Evolutionary conservation across 2,329 filamentous ascomycete genomes (phyloP).

Genomic region (Lecanicillium sp.): DNA sequence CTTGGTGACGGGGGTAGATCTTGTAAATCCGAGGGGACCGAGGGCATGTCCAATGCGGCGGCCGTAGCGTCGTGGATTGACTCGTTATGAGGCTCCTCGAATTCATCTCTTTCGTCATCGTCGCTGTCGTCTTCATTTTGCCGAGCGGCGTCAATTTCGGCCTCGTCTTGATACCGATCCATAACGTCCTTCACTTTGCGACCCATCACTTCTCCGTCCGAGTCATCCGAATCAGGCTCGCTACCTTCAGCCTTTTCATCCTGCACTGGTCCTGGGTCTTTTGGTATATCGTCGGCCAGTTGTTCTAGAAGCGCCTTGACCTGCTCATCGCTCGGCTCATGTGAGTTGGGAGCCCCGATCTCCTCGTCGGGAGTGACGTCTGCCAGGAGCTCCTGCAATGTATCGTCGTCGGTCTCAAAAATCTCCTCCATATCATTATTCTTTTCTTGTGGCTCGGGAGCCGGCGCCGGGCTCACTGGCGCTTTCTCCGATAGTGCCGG

Average conservation of each 20-base stretch:
- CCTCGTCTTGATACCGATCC: conserved; percentile 40
- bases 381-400: conserved; percentile 45
- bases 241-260: conserved; percentile 13
- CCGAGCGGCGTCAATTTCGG: conserved; percentile 28
- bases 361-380: conserved; percentile 33
- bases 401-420: conserved; percentile 45
- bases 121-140: conserved; percentile 1
- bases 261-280: conserved; percentile 17
- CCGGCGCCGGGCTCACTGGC: background rate
- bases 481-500: background rate
- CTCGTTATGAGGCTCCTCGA: conserved; percentile 15
- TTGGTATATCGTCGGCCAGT: conserved; percentile 28
- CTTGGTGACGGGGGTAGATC: conserved; percentile 26
- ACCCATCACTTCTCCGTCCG: conserved; percentile 45
- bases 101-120: conserved; percentile 6
- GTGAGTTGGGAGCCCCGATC: conserved; percentile 13
- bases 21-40: conserved; percentile 39
- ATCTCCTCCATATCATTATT: conserved; percentile 28
- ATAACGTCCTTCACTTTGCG: conserved; percentile 40
- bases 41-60: conserved; percentile 35
- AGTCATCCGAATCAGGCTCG: conserved; percentile 33
- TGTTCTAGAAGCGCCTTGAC: conserved; percentile 33
- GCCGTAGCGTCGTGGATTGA: conserved; percentile 20
- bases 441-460: background rate
- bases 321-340: conserved; percentile 26